Evolutionary conservation across 1,139 yeast genomes (phyloP), one percentile per base, ranked within the genome.

Genomic region (Yamadazyma siamensis): DNA sequence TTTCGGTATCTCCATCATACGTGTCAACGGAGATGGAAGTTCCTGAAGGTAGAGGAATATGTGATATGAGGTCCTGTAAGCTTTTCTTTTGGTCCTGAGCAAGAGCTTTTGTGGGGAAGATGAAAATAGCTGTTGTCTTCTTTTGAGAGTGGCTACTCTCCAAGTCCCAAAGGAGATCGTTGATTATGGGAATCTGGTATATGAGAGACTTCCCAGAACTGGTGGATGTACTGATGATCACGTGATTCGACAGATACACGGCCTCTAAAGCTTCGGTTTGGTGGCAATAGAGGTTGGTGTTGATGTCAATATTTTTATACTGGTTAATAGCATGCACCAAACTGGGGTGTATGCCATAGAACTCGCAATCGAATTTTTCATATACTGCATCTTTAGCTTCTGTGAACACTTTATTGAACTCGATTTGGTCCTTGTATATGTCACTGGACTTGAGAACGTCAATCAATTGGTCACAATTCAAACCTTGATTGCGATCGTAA

Each of bases 51-150:
- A 59, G 36, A 1, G 70, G 69, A 26, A 80, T 61, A 23, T 59
- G 53, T 5, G 56, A 54, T 16, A 86, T 60, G n/a, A 88, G 61
- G 19, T 72, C 75, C 31, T 71, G 68, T 33, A 94, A 64, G 10
- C 95, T 80, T 30, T 95, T 65, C 47, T 80, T 81, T 56, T 91
- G 99, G 61, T 91, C 98, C 51, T 91, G 98, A 0, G 98, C 97
- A 28, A 91, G 64, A 0, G 99, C 98, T 49, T 91, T 91, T 0
- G 99, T 91, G 1, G 99, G 98, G 48, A 91, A 91, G 6, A 91
- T 79, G 46, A 85, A 87, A 61, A 94, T 68, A 3, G 95, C 87
- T 0, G 95, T 84, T 1, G 41, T 25, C 1, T 55, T 26, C 6
- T 24, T 10, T 4, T 13, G 13, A 8, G 8, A 10, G 13, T 6